These are phyloP conservation scores for Metarhizium brunneum DNA, from an alignment of 2,329 filamentous ascomycete genomes.

Conservation along the genomic window DNA sequence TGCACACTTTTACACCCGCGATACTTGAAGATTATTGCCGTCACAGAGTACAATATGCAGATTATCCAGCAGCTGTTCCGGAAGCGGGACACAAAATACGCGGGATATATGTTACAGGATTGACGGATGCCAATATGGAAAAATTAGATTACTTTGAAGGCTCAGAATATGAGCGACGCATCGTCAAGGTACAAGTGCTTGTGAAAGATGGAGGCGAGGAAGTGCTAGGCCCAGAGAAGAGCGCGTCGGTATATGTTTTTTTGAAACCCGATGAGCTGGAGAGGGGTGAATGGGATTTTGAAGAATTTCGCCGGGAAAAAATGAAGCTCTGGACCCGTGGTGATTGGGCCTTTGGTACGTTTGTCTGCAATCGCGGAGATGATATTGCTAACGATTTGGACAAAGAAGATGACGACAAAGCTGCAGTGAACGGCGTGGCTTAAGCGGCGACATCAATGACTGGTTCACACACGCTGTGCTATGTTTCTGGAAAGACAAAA, in stretches of 20 bases:
- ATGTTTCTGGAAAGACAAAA: background rate
- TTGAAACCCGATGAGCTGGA: conserved; percentile 46
- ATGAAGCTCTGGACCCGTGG: conserved; percentile 44
- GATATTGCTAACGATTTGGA: background rate
- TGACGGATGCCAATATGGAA: conserved; percentile 67
- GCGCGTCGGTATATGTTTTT: conserved; percentile 59
- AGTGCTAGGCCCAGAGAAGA: conserved; percentile 35
- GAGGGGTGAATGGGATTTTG: conserved; percentile 77
- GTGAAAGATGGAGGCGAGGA: conserved; percentile 28
- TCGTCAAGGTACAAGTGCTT: conserved; percentile 44
- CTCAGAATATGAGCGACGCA: conserved; percentile 53
- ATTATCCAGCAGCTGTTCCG: conserved; percentile 73
- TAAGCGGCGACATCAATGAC: background rate
- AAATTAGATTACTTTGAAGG: conserved; percentile 81
- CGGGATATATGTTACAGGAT: conserved; percentile 67
- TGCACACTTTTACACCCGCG: conserved; percentile 62
- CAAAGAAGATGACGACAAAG: conserved; percentile 14
- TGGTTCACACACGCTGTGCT: background rate
- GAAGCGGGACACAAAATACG: conserved; percentile 50
- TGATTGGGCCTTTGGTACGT: conserved; percentile 36
- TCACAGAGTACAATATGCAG: conserved; percentile 54
- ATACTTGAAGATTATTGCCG: conserved; percentile 67
- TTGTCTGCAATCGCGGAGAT: conserved; percentile 9
- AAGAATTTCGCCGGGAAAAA: conserved; percentile 71
- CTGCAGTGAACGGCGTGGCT: background rate